These are phyloP conservation scores for Logfia minima DNA, from an alignment of 129 eudicot genomes.

Conservation along the genomic window DNA sequence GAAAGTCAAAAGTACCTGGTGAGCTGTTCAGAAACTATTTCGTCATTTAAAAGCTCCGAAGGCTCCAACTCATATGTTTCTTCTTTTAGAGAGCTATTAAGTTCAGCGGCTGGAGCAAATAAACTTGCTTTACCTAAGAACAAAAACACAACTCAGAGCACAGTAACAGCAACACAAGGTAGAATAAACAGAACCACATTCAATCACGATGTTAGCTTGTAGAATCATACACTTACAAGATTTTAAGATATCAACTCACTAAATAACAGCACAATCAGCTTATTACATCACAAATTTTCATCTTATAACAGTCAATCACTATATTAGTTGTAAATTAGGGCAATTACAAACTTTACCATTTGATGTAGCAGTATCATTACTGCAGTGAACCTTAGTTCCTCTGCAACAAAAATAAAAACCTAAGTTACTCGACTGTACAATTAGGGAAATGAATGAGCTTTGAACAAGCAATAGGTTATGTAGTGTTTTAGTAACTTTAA, in stretches of 20 bases:
- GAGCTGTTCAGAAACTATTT: constrained; percentile 91
- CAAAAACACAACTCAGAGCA: background rate
- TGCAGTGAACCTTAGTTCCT: constrained; percentile 18
- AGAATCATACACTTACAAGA: no score
- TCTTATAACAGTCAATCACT: background rate
- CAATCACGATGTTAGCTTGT: background rate
- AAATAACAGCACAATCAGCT: background rate
- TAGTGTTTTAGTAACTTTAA: background rate
- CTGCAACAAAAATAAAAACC: constrained; percentile 12
- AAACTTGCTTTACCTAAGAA: constrained; percentile 8
- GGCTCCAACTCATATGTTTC: constrained; percentile 23
- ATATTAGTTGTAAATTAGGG: constrained; percentile 8
- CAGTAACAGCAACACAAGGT: background rate
- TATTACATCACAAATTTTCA: background rate
- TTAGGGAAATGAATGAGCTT: background rate
- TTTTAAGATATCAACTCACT: background rate
- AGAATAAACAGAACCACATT: background rate
- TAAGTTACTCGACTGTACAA: constrained; percentile 14
- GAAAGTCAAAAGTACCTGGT: constrained; percentile 55
- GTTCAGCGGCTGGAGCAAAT: constrained; percentile 28
- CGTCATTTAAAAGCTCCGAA: constrained; percentile 63
- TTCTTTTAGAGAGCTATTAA: constrained; percentile 14
- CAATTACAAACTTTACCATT: constrained; percentile 20
- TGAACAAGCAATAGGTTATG: background rate
- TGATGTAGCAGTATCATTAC: constrained; percentile 8